These are phyloP conservation scores for Giardia muris DNA, from an alignment of 208 protist genomes.

Conservation along the genomic window DNA sequence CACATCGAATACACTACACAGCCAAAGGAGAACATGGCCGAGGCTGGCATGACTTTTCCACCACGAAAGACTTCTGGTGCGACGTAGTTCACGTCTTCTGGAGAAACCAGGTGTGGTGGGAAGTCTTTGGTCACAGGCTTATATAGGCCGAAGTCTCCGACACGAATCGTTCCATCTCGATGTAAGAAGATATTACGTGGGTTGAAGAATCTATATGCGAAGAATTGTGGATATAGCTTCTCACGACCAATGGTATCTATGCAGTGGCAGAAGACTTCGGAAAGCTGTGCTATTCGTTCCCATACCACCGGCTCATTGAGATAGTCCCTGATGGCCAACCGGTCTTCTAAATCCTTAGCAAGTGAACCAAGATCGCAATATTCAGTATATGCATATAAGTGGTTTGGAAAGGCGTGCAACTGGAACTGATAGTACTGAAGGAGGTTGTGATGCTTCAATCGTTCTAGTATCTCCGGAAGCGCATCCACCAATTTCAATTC, in stretches of 20 bases:
- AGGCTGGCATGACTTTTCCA: background rate
- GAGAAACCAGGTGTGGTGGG: background rate
- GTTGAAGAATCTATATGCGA: background rate
- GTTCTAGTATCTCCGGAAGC: too few relatives aligned
- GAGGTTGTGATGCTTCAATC: too few relatives aligned
- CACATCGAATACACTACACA: slow-evolving; percentile 1
- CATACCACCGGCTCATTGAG: background rate
- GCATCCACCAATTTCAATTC: too few relatives aligned
- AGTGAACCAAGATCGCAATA: background rate
- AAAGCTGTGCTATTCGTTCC: background rate
- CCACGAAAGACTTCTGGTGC: background rate
- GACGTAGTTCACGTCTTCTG: background rate
- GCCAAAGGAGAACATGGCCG: background rate
- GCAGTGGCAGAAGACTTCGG: background rate
- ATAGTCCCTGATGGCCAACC: background rate
- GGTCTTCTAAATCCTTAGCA: background rate
- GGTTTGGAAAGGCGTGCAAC: too few relatives aligned
- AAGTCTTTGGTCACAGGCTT: background rate
- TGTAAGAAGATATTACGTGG: background rate
- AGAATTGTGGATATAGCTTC: background rate
- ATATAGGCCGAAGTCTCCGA: background rate
- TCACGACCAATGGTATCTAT: background rate
- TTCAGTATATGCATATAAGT: background rate
- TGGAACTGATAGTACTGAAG: too few relatives aligned
- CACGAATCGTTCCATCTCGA: background rate